A percentile compares a stretch with the other conserved stretches of the same genome.
phyloP scores from a whole-genome alignment of 352 stramenopile genomes.

The Aphanomyces invadans region DNA sequence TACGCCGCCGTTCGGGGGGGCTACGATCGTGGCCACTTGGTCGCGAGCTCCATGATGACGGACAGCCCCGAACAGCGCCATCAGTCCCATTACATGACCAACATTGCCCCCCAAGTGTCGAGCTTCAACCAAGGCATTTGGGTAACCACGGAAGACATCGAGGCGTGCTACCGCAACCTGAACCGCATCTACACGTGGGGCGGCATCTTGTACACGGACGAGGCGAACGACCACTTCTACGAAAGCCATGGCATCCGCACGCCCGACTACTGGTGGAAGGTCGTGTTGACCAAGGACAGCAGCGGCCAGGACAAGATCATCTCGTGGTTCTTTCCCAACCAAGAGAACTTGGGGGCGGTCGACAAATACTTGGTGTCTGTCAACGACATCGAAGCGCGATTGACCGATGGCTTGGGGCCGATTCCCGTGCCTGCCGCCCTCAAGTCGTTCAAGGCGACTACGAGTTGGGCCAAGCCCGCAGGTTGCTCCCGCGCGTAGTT shows the following conservation, averaged over 20 bases:
- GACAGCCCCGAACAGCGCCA: not conserved
- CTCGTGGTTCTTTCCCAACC: conserved; percentile 16
- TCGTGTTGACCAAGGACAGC: conserved; percentile 18
- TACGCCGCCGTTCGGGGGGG: not conserved
- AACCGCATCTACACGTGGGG: conserved; percentile 3
- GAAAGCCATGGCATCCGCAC: not conserved
- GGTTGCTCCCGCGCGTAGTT: not conserved
- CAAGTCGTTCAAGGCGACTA: not conserved
- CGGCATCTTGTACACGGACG: conserved; percentile 15
- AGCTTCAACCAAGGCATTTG: conserved; percentile 19
- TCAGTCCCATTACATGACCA: conserved; percentile 22
- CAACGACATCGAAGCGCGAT: not conserved
- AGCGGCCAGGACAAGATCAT: conserved; percentile 19
- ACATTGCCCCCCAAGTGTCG: conserved; percentile 15
- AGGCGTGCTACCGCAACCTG: conserved; percentile 18
- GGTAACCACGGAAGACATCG: conserved; percentile 18
- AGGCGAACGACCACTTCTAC: conserved; percentile 1
- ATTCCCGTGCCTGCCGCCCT: conserved; percentile 7
- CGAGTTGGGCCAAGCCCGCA: not conserved
- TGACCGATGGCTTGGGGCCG: conserved; percentile 9
- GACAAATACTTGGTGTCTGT: conserved; percentile 20
- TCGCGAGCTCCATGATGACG: conserved; percentile 6
- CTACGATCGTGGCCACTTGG: conserved; percentile 18
- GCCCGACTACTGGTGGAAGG: conserved; percentile 20
- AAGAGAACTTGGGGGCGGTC: conserved; percentile 8